Evolutionary conservation across 1,284 basidiomycete species (phyloP), one percentile per base, ranked within the genome.

Genomic region (Rhodotorula sp.): DNA sequence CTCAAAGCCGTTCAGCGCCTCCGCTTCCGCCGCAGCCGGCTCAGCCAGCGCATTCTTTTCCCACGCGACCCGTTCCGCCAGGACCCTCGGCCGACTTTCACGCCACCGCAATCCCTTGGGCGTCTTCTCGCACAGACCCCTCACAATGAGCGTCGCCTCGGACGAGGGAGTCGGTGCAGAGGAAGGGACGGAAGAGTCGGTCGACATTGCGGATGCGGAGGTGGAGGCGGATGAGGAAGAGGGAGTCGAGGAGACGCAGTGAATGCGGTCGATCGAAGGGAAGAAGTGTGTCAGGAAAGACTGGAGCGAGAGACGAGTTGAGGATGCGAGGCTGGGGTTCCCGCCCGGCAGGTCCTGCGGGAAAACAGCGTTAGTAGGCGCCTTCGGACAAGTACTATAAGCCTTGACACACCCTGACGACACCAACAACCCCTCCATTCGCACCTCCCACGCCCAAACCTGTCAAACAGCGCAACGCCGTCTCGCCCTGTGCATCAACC

Each of bases 251-350:
- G 13, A 91, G 82, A 54, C 85, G 83, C 68, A 61, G 75, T 84
- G 81, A 6, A 86, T 79, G 75, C 84, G 85, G 48, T 84, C 82
- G 73, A 93, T 89, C n/a, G 86, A 85, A 0, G 95, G 95, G 67
- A 92, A 90, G 80, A 99, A 99, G 81, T 99, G 98, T 73, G 89
- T 88, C 64, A 94, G 88, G 82, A 98, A 97, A 2, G 92, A 95
- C 13, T 94, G 84, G 2, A 96, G 84, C 0, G 91, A 94, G 81
- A 92, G 93, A 69, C 91, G 82, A 52, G 92, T 85, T 13, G 86
- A 86, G 19, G 71, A 70, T 19, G 70, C 58, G 55, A 67, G 72
- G 39, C 64, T 66, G 36, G 47, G 65, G 64, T 62, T 88, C 86
- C 36, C 85, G 82, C 79, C 89, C 89, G n/a, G 84, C 77, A 9